phyloP scores from a whole-genome alignment of 208 protist genomes.

The Leishmania mexicana region DNA sequence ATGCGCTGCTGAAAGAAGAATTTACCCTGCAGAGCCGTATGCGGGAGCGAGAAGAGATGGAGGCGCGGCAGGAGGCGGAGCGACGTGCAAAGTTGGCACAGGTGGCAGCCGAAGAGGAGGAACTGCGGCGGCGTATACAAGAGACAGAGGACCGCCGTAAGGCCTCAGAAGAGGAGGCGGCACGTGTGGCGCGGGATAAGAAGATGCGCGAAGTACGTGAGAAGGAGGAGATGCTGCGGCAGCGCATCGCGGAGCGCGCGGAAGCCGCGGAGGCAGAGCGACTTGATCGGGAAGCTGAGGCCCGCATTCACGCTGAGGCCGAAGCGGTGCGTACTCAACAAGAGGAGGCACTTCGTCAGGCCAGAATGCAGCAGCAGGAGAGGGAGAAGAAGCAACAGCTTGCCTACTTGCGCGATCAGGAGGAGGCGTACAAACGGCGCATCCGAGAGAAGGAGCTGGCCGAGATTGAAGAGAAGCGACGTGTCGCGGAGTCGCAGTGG shows the following conservation, averaged over 20 bases:
- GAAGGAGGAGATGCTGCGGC: slow-evolving; percentile 71
- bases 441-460: slow-evolving; percentile 57
- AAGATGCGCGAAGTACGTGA: slow-evolving; percentile 58
- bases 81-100: slow-evolving; percentile 49
- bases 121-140: slow-evolving; percentile 55
- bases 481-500: slow-evolving; percentile 29
- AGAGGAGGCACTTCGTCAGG: slow-evolving; percentile 41
- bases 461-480: slow-evolving; percentile 35
- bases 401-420: slow-evolving; percentile 51
- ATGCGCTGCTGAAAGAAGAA: slow-evolving; percentile 45
- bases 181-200: slow-evolving; percentile 31
- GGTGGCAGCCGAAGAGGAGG: slow-evolving; percentile 64
- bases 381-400: slow-evolving; percentile 47
- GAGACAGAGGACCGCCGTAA: slow-evolving; percentile 51
- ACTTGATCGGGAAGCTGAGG: slow-evolving; percentile 18
- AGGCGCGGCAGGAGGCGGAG: slow-evolving; percentile 36
- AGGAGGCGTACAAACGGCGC: slow-evolving; percentile 53
- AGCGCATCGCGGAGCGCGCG: slow-evolving; percentile 49
- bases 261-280: slow-evolving; percentile 23
- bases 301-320: slow-evolving; percentile 32
- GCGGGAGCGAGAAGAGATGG: slow-evolving; percentile 29
- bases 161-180: slow-evolving; percentile 40
- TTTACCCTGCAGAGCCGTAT: slow-evolving; percentile 40
- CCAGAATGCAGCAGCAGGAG: slow-evolving; percentile 28
- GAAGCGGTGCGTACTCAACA: slow-evolving; percentile 34